Evolutionary conservation across 768 basidiomycete genomes (phyloP).

Genomic region (Trametes cinnabarina): DNA sequence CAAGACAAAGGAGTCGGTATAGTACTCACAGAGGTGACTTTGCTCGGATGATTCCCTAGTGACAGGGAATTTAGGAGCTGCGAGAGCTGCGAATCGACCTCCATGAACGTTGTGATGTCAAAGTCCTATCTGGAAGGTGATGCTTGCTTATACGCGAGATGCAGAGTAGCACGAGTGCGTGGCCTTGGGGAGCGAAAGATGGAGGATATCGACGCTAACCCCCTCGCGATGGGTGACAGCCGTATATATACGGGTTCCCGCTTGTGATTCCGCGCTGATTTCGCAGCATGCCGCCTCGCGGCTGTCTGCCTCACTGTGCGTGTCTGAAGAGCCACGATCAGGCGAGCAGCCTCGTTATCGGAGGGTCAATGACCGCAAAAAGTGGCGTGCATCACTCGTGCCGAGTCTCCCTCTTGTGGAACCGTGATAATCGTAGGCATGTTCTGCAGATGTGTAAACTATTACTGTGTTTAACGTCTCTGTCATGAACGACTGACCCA

Average conservation of each 20-base stretch:
- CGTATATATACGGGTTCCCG: not conserved
- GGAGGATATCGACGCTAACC: too few relatives aligned
- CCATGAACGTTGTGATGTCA: constrained; percentile 14
- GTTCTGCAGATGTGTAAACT: too few relatives aligned
- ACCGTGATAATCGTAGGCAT: too few relatives aligned
- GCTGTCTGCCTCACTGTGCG: not conserved
- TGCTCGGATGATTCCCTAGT: constrained; percentile 20
- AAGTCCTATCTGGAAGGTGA: not conserved
- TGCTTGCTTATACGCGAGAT: too few relatives aligned
- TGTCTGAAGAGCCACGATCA: not conserved
- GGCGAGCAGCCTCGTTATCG: not conserved
- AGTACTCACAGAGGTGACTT: constrained; percentile 23
- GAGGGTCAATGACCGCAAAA: not conserved
- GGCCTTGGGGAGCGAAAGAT: too few relatives aligned
- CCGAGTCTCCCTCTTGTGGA: not conserved
- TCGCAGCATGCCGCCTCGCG: not conserved
- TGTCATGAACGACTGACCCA: too few relatives aligned
- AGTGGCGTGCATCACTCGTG: not conserved
- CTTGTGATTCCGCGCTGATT: too few relatives aligned
- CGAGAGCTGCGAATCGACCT: constrained; percentile 26
- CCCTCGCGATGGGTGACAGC: not conserved
- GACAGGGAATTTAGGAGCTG: constrained; percentile 25
- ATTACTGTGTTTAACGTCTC: too few relatives aligned
- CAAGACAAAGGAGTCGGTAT: not conserved
- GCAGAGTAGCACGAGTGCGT: not conserved